Evolutionary conservation across 106 monocot genomes (phyloP).

Genomic region (Amphibolis antarctica): DNA sequence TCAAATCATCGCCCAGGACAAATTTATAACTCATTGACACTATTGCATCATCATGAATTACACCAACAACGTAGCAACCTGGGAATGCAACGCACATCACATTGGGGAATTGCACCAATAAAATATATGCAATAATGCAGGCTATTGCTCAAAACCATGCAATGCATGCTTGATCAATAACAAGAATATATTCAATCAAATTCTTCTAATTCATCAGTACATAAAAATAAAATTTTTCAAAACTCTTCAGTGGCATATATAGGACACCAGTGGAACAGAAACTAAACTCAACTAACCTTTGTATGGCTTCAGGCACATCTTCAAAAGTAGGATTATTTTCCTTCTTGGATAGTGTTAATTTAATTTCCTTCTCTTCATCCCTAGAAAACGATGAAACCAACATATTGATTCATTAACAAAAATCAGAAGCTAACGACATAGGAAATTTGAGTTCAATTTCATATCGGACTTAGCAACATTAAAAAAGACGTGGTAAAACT

Average conservation of each 20-base stretch:
- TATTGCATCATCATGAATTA: too few species aligned
- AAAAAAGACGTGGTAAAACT: too few species aligned
- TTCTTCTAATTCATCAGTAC: background rate
- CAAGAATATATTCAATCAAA: background rate
- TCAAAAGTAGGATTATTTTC: conserved; percentile 13
- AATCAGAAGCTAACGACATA: background rate
- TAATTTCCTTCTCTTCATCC: conserved; percentile 80
- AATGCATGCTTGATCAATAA: background rate
- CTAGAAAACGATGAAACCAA: conserved; percentile 19
- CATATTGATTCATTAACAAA: background rate
- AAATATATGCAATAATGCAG: too few species aligned
- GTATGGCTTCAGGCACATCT: conserved; percentile 40
- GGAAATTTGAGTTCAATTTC: too few species aligned
- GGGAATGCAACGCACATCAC: too few species aligned
- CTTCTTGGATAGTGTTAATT: conserved; percentile 16
- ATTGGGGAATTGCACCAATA: too few species aligned
- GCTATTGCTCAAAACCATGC: too few species aligned
- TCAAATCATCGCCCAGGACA: too few species aligned
- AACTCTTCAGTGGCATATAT: background rate
- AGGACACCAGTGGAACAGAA: background rate
- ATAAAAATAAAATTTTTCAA: background rate
- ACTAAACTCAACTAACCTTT: conserved; percentile 35
- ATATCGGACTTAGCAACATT: too few species aligned
- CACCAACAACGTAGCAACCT: background rate
- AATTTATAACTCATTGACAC: too few species aligned